Evolutionary conservation across 495 filamentous ascomycete genomes (phyloP).

Genomic region (Tetracladium setigerum): DNA sequence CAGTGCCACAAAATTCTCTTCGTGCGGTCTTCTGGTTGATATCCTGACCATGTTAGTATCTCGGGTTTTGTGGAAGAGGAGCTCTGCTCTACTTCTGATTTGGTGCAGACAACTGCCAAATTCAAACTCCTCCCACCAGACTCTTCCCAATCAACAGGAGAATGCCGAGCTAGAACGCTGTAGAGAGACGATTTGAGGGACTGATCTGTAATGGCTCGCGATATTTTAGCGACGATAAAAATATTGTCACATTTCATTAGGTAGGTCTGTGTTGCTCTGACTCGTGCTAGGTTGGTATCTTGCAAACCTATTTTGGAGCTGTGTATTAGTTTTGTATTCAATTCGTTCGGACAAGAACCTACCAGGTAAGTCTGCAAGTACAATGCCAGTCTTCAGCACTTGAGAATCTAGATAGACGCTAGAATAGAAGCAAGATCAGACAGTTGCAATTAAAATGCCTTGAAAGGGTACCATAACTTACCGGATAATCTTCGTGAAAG

Average conservation of each 20-base stretch:
- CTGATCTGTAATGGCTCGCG: conserved; percentile 20
- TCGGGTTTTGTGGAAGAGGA: neutral
- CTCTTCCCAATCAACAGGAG: conserved; percentile 14
- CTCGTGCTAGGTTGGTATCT: conserved; percentile 24
- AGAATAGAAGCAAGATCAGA: neutral
- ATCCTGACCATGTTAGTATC: conserved; percentile 7
- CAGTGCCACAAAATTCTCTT: conserved; percentile 14
- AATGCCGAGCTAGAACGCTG: conserved; percentile 12
- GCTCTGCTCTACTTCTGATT: conserved; percentile 11
- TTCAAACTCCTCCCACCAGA: conserved; percentile 12
- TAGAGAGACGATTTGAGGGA: conserved; percentile 20
- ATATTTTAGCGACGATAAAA: conserved; percentile 24
- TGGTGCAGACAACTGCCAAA: conserved; percentile 22
- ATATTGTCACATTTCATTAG: conserved; percentile 24
- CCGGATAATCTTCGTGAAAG: conserved; percentile 28
- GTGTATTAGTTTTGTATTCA: neutral
- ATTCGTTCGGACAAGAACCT: neutral
- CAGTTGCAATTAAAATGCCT: neutral
- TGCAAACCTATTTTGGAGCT: conserved; percentile 13
- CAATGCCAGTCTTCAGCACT: conserved; percentile 22
- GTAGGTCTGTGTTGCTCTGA: conserved; percentile 23
- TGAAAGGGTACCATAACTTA: neutral
- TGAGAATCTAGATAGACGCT: conserved; percentile 25
- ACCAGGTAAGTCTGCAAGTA: conserved; percentile 23
- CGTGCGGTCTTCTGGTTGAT: conserved; percentile 19